Percentiles rank a stretch among this genome's conserved stretches.
Conservation (phyloP, 768 basidiomycete species). For the Lactarius sanguifluus region DNA sequence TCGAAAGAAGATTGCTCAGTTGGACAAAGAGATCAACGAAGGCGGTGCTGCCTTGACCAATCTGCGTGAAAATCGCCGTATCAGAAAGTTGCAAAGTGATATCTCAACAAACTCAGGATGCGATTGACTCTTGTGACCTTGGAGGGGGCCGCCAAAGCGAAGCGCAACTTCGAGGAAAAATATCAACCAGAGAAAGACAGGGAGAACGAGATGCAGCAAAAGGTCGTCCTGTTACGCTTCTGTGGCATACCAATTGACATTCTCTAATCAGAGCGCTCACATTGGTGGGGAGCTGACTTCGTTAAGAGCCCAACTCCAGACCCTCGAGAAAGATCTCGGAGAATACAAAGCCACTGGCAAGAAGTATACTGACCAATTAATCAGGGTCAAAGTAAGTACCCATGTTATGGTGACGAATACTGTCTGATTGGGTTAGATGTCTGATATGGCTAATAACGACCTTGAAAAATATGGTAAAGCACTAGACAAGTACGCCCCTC, state of each 20-base stretch:
- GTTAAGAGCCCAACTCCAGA: conserved; percentile 62
- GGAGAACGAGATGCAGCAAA: conserved; percentile 68
- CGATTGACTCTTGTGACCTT: conserved; percentile 77
- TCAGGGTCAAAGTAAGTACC: conserved; percentile 82
- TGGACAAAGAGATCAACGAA: conserved; percentile 80
- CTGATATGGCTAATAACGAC: conserved; percentile 96
- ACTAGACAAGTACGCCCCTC: conserved; percentile 76
- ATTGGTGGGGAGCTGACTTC: conserved; percentile 82
- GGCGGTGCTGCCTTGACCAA: conserved; percentile 67
- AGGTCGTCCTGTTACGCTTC: conserved; percentile 44
- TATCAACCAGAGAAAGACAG: conserved; percentile 69
- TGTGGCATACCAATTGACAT: neutral
- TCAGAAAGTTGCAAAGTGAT: conserved; percentile 64
- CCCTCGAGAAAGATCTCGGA: conserved; percentile 65
- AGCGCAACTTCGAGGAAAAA: conserved; percentile 79
- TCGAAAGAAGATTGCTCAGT: conserved; percentile 48
- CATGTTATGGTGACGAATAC: neutral
- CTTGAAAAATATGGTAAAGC: conserved; percentile 98
- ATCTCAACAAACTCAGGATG: conserved; percentile 63
- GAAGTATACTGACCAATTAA: conserved; percentile 84
- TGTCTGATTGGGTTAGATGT: conserved; percentile 57
- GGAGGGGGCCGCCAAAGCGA: conserved; percentile 81
- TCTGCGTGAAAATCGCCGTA: conserved; percentile 79
- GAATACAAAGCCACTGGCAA: conserved; percentile 88
- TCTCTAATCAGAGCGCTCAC: conserved; percentile 59